phyloP scores from a whole-genome alignment of 768 basidiomycete species.

The Flagelloscypha sp. region DNA sequence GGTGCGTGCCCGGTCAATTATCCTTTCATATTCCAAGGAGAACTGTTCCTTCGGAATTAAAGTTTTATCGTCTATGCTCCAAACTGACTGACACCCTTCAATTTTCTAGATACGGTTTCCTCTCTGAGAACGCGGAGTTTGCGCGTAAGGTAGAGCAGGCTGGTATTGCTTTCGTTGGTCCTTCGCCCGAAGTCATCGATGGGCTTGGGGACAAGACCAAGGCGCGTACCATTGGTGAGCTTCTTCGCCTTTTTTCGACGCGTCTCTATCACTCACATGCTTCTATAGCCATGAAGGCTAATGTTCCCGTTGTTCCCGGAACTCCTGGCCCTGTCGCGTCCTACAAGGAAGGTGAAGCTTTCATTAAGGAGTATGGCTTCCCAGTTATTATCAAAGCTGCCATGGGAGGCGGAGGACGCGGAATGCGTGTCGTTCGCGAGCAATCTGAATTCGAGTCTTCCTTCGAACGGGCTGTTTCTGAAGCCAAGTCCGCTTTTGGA shows the following conservation, averaged over 20 bases:
- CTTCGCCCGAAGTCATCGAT: constrained; percentile 93
- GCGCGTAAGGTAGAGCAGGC: constrained; percentile 98
- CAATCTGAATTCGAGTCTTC: constrained; percentile 83
- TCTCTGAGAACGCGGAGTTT: constrained; percentile 94
- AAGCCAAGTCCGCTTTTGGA: constrained; percentile 95
- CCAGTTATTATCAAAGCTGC: constrained; percentile 99
- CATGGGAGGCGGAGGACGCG: constrained; percentile 97
- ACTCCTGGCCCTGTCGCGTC: constrained; percentile 87
- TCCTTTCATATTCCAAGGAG: background rate
- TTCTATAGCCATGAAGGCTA: constrained; percentile 71
- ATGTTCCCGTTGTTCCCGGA: constrained; percentile 95
- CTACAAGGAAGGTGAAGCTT: constrained; percentile 74
- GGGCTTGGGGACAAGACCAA: constrained; percentile 98
- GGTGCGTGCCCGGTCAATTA: constrained; percentile 38
- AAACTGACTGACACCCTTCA: background rate
- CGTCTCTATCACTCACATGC: constrained; percentile 6
- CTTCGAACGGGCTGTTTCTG: constrained; percentile 88
- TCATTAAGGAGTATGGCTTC: constrained; percentile 95
- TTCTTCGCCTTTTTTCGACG: constrained; percentile 9
- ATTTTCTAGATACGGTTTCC: constrained; percentile 78
- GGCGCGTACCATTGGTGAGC: constrained; percentile 75
- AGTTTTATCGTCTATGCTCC: no score
- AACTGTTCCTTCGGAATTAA: constrained; percentile 1
- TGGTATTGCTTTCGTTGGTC: constrained; percentile 94
- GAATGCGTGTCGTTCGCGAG: constrained; percentile 97